phyloP scores from a whole-genome alignment of 2,329 filamentous ascomycete species.

The Fusarium sp. region DNA sequence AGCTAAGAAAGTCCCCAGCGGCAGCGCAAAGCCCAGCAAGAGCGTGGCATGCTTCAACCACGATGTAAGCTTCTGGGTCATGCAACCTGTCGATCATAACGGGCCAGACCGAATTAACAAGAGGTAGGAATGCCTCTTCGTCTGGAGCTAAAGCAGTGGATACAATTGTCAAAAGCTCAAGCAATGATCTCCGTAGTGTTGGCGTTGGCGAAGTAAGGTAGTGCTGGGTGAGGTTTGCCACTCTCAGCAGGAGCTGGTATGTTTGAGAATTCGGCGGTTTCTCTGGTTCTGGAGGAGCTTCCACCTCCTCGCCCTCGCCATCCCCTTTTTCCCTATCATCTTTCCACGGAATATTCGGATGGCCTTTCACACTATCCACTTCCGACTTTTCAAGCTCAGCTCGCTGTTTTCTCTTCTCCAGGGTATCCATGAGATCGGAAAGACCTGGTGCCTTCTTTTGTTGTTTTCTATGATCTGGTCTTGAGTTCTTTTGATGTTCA shows the following conservation, averaged over 20 bases:
- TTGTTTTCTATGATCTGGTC: slow-evolving; percentile 57
- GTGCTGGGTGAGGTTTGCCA: slow-evolving; percentile 86
- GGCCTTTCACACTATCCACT: slow-evolving; percentile 43
- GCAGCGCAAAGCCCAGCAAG: slow-evolving; percentile 74
- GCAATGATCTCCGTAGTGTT: slow-evolving; percentile 78
- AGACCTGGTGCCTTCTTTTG: slow-evolving; percentile 51
- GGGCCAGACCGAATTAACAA: slow-evolving; percentile 93
- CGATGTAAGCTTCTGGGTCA: slow-evolving; percentile 75
- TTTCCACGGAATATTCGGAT: slow-evolving; percentile 53
- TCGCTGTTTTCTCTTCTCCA: slow-evolving; percentile 64
- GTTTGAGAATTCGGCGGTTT: slow-evolving; percentile 78
- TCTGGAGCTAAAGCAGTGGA: slow-evolving; percentile 77
- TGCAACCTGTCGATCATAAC: slow-evolving; percentile 76
- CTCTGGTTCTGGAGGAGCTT: slow-evolving; percentile 56
- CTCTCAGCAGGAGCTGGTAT: slow-evolving; percentile 82
- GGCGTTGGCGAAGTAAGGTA: slow-evolving; percentile 89
- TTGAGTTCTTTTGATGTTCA: slow-evolving; percentile 52
- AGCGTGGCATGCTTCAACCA: slow-evolving; percentile 75
- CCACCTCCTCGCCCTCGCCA: slow-evolving; percentile 50
- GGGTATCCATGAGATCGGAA: slow-evolving; percentile 63
- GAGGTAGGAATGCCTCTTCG: slow-evolving; percentile 85
- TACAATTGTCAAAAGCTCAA: slow-evolving; percentile 79
- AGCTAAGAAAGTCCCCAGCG: slow-evolving; percentile 84
- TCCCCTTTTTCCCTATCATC: slow-evolving; percentile 52
- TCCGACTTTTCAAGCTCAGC: slow-evolving; percentile 51